phyloP scores from a whole-genome alignment of 495 filamentous ascomycete species.

The Penicillium canescens region DNA sequence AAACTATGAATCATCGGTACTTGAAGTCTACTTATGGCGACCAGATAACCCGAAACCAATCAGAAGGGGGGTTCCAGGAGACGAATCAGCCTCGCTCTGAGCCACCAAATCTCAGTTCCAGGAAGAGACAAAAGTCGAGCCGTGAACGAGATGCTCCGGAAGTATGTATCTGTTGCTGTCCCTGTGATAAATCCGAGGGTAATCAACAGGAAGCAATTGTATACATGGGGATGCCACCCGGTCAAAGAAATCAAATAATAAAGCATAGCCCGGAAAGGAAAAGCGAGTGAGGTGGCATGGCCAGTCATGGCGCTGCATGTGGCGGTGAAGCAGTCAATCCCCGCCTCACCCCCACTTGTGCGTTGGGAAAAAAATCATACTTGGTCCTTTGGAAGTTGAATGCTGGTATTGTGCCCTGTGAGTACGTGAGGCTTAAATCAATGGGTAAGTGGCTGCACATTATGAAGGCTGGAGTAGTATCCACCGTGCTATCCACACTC shows the following conservation, averaged over 20 bases:
- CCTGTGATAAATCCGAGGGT: too few species aligned
- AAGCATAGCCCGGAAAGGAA: conserved; percentile 23
- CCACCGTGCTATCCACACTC: background rate
- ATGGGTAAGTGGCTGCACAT: too few species aligned
- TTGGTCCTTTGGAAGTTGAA: conserved; percentile 7
- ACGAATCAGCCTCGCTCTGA: background rate
- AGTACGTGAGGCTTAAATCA: too few species aligned
- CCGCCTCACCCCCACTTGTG: conserved; percentile 41
- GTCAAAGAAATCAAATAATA: too few species aligned
- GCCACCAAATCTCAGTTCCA: background rate
- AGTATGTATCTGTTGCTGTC: too few species aligned
- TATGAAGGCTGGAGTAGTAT: background rate
- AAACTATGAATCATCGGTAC: conserved; percentile 4
- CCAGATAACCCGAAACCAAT: conserved; percentile 1
- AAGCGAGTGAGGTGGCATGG: conserved; percentile 29
- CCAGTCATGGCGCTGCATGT: conserved; percentile 36
- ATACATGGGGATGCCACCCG: background rate
- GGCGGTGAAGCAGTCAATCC: conserved; percentile 44
- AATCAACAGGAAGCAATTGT: background rate
- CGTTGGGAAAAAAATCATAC: conserved; percentile 10
- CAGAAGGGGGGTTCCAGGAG: background rate
- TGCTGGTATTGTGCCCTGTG: background rate
- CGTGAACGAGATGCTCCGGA: background rate
- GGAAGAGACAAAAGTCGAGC: background rate
- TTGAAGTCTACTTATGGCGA: background rate